A percentile compares a stretch with the other conserved stretches of the same genome.
These are phyloP conservation scores for Coemansia sp. DNA, from an alignment of 192 early-diverging fungal species.

Conservation along the genomic window DNA sequence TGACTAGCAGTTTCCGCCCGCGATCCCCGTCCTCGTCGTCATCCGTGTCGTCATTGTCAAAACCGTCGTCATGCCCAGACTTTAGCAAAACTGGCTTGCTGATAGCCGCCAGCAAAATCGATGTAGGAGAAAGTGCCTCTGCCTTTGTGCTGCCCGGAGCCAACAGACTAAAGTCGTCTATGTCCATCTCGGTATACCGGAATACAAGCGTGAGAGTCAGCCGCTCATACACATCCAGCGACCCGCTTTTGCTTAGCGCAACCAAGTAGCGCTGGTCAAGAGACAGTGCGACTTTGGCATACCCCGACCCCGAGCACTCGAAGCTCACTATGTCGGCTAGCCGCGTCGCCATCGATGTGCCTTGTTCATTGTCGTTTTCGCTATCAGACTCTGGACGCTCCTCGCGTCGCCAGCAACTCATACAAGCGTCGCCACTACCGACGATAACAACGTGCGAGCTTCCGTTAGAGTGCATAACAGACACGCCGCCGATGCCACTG, in stretches of 20 bases:
- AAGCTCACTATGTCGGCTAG: slow-evolving; percentile 32
- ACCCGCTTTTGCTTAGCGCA: slow-evolving; percentile 30
- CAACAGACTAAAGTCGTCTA: slow-evolving; percentile 43
- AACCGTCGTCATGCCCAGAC: slow-evolving; percentile 2
- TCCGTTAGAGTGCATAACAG: slow-evolving; percentile 15
- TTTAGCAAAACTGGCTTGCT: slow-evolving; percentile 19
- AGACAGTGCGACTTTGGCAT: slow-evolving; percentile 25
- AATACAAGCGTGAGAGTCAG: slow-evolving; percentile 48
- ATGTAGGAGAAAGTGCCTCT: not conserved
- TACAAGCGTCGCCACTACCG: slow-evolving; percentile 29
- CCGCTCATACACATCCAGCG: slow-evolving; percentile 47
- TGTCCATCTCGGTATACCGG: slow-evolving; percentile 21
- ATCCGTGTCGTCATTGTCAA: slow-evolving; percentile 2
- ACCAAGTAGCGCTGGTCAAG: slow-evolving; percentile 33
- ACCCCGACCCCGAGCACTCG: slow-evolving; percentile 31
- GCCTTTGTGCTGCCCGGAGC: not conserved
- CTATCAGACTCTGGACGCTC: not conserved
- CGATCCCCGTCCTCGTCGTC: not conserved
- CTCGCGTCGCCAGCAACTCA: slow-evolving; percentile 43
- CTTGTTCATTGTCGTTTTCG: not conserved
- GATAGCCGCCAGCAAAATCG: slow-evolving; percentile 23
- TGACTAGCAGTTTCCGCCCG: slow-evolving; percentile 26
- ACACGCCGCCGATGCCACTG: slow-evolving; percentile 22
- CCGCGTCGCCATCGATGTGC: not conserved
- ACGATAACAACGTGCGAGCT: slow-evolving; percentile 25